Evolutionary conservation across 2,329 filamentous ascomycete genomes (phyloP).

Genomic region (Cyphellophora attinorum): DNA sequence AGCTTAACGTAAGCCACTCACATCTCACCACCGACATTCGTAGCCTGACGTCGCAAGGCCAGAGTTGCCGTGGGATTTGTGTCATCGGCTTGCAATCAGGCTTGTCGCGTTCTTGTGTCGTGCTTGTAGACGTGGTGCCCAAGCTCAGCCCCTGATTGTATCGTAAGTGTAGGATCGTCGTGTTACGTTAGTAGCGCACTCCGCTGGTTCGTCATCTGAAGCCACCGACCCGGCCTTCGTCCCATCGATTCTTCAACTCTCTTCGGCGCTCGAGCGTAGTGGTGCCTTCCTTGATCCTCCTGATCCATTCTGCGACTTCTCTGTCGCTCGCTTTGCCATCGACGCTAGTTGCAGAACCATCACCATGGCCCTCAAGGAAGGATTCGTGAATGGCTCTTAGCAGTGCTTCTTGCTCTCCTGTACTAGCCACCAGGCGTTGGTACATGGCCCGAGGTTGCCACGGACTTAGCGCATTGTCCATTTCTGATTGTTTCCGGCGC

Average conservation of each 20-base stretch:
- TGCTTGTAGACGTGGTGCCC: too few relatives aligned
- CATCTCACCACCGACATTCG: too few relatives aligned
- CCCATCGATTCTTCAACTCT: slow-evolving; percentile 88
- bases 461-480: slow-evolving; percentile 73
- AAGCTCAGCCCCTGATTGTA: too few relatives aligned
- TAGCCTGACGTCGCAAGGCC: too few relatives aligned
- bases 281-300: slow-evolving; percentile 69
- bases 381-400: slow-evolving; percentile 84
- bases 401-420: slow-evolving; percentile 73
- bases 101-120: too few relatives aligned
- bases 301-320: slow-evolving; percentile 77
- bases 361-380: slow-evolving; percentile 59
- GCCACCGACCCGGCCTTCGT: slow-evolving; percentile 87
- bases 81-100: too few relatives aligned
- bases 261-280: slow-evolving; percentile 68
- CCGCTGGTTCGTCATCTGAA: slow-evolving; percentile 74
- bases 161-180: too few relatives aligned
- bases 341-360: slow-evolving; percentile 29
- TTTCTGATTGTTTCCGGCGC: slow-evolving; percentile 77
- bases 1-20: too few relatives aligned
- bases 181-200: too few relatives aligned
- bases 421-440: slow-evolving; percentile 63
- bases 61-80: too few relatives aligned
- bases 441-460: slow-evolving; percentile 85
- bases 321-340: slow-evolving; percentile 58